Evolutionary conservation across 495 filamentous ascomycete species (phyloP), one percentile per base, ranked within the genome.

Genomic region (Thozetella sp.): DNA sequence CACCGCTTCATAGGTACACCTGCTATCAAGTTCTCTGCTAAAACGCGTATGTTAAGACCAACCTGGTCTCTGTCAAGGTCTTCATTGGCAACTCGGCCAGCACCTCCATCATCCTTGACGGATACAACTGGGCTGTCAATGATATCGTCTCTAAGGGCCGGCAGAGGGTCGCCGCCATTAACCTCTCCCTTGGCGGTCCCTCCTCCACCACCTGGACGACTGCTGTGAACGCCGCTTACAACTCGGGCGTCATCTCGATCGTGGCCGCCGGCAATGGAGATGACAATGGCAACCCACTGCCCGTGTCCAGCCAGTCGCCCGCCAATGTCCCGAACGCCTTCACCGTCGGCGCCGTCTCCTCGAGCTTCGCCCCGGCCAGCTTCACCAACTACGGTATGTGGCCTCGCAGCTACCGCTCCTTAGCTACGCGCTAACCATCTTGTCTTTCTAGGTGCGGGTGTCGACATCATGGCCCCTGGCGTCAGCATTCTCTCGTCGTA

Each of bases 381-480:
- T 89, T 83, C 77, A 85, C 83, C 55, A 90, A 90, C 77, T 89
- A 80, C 63, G 86, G 87, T 37, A 37, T 37, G 30, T 15, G 6
- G 6, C 15, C 15, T 37, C 6, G 30, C 15, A 6, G 6, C 30
- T 37, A 37, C 15, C 15, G 30, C 15, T 6, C 30, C 15, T 6
- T 37, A 15, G 30, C 30, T 6, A 37, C 30, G 15, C 15, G 15
- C 30, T 37, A 37, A 37, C 30, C n/a, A n/a, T 37, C 6, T 6
- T 37, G 6, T 37, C 30, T 37, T 15, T 6, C 6, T 37, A 37
- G 30, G 43, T 20, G 45, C 69, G 15, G 62, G 80, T 13, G 80
- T 89, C 9, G 86, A 90, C 61, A 67, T 89, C 66, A 86, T 86
- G 62, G 86, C 84, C 17, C 85, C 86, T n/a, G 86, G 86, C 2